phyloP scores from a whole-genome alignment of 2,329 filamentous ascomycete genomes.

The Xylariaceae sp. region DNA sequence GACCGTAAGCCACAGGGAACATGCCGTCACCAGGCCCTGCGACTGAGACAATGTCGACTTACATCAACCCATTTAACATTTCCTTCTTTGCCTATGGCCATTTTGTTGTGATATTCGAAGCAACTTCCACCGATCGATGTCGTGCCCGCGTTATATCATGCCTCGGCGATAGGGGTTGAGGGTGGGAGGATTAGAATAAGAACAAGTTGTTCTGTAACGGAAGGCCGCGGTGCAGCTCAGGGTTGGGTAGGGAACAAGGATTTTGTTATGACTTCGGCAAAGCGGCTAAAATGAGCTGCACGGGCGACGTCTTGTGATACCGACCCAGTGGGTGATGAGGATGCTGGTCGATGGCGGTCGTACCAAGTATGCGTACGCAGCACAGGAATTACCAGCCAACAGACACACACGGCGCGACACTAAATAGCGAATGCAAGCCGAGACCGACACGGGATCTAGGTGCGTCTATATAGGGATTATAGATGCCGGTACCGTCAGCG shows the following conservation, averaged over 20 bases:
- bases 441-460: neutral
- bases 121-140: constrained; percentile 4
- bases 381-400: neutral
- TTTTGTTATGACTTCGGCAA: neutral
- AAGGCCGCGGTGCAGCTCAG: neutral
- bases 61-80: constrained; percentile 59
- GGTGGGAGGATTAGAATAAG: neutral
- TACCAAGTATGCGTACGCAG: too few relatives aligned
- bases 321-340: neutral
- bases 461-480: neutral
- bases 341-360: neutral
- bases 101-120: constrained; percentile 30
- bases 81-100: constrained; percentile 41
- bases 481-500: neutral
- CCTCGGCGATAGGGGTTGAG: constrained; percentile 7
- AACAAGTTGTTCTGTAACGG: neutral
- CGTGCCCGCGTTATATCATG: constrained; percentile 23
- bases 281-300: neutral
- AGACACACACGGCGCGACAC: neutral
- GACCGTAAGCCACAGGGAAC: neutral
- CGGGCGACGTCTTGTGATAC: neutral
- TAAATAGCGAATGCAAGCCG: constrained; percentile 6
- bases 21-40: neutral
- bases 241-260: neutral
- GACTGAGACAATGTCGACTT: constrained; percentile 30